A percentile compares a stretch with the other conserved stretches of the same genome.
Evolutionary conservation across 495 filamentous ascomycete genomes (phyloP).

Genomic region (Neurospora sp.): DNA sequence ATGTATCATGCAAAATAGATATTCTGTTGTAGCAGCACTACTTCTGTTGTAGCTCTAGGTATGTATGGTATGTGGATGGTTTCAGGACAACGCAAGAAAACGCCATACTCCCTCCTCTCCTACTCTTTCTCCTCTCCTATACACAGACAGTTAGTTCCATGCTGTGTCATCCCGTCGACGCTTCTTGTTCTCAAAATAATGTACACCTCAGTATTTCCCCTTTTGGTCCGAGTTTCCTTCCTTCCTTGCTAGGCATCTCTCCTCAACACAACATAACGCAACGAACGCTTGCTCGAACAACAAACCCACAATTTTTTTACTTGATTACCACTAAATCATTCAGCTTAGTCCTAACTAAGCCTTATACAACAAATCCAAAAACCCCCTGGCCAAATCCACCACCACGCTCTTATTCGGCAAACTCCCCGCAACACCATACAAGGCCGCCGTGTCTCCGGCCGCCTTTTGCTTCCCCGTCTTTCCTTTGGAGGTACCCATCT

Average conservation of each 20-base stretch:
- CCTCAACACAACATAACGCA: not conserved
- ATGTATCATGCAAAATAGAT: not conserved
- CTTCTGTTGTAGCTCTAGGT: not conserved
- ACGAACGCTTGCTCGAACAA: not conserved
- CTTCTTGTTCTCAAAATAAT: not conserved
- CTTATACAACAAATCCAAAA: slow-evolving; percentile 94
- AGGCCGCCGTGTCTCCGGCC: slow-evolving; percentile 66
- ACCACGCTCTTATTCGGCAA: slow-evolving; percentile 94
- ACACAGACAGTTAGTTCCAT: not conserved
- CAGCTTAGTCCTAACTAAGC: slow-evolving; percentile 35
- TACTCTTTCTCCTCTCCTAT: not conserved
- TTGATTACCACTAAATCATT: too few relatives aligned
- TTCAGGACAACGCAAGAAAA: not conserved
- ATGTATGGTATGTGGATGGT: not conserved
- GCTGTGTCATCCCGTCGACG: not conserved
- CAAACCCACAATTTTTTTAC: not conserved
- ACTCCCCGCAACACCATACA: slow-evolving; percentile 93
- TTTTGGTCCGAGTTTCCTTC: not conserved
- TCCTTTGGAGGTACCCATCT: slow-evolving; percentile 42
- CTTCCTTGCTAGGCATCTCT: not conserved
- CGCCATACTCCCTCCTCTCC: not conserved
- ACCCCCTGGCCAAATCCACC: slow-evolving; percentile 78
- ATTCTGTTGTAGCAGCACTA: not conserved
- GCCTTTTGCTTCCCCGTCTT: slow-evolving; percentile 45
- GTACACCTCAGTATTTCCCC: not conserved